A percentile compares a stretch with the other conserved stretches of the same genome.
Evolutionary conservation across 257 asterid genomes (phyloP).

Genomic region (Gentiana dahurica): DNA sequence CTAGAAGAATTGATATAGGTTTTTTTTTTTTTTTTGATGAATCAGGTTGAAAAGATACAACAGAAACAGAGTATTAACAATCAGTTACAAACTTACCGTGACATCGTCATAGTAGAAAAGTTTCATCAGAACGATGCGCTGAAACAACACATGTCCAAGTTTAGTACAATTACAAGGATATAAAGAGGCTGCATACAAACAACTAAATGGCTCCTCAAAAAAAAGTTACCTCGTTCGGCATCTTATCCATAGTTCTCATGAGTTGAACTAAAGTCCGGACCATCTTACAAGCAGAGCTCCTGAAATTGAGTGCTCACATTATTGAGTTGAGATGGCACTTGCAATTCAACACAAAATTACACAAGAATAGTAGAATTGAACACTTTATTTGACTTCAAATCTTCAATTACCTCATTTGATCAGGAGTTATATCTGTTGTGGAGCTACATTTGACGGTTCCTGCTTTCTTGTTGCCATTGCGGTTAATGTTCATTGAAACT

Average conservation of each 20-base stretch:
- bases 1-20: too few species aligned
- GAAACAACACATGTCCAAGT: slow-evolving; percentile 22
- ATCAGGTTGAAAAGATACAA: too few species aligned
- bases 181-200: neutral
- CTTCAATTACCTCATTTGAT: too few species aligned
- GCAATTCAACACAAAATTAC: too few species aligned
- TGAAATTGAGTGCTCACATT: slow-evolving; percentile 13
- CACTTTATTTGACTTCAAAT: too few species aligned
- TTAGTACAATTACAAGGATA: slow-evolving; percentile 9
- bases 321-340: too few species aligned
- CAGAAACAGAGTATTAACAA: too few species aligned
- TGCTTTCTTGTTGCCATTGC: too few species aligned
- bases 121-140: slow-evolving; percentile 93
- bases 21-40: too few species aligned
- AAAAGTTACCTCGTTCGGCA: slow-evolving; percentile 74
- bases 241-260: slow-evolving; percentile 93
- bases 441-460: too few species aligned
- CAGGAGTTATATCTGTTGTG: too few species aligned
- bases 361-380: too few species aligned
- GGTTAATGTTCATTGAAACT: slow-evolving; percentile 45
- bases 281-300: slow-evolving; percentile 98
- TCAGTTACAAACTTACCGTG: slow-evolving; percentile 41
- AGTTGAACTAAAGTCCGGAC: slow-evolving; percentile 72
- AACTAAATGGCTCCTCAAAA: neutral
- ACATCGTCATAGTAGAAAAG: slow-evolving; percentile 80